Percentiles rank a stretch among this genome's conserved stretches.
Conservation (phyloP, 2,329 filamentous ascomycete genomes). For the Sporothrix dimorphospora region DNA sequence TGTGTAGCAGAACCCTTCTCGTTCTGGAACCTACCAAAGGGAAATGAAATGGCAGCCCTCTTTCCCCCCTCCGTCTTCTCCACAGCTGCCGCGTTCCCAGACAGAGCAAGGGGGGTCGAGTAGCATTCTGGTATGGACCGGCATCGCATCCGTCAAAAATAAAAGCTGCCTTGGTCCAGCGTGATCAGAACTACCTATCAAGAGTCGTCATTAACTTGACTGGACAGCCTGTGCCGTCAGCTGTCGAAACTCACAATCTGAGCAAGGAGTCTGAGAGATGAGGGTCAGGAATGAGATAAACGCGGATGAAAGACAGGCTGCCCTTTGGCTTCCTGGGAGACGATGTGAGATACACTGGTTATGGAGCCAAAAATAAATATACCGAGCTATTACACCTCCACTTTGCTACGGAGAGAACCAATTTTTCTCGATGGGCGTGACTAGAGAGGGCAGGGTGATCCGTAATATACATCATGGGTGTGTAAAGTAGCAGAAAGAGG, state of each 20-base stretch:
- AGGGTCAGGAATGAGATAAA: background rate
- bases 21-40: slow-evolving; percentile 19
- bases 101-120: background rate
- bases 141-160: background rate
- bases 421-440: background rate
- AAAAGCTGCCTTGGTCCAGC: background rate
- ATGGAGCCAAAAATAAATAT: slow-evolving; percentile 8
- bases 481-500: background rate
- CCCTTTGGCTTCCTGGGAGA: too few species aligned
- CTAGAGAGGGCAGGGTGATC: background rate
- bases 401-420: background rate
- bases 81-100: background rate
- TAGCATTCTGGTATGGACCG: background rate
- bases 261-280: background rate
- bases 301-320: too few species aligned
- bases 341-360: background rate
- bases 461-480: background rate
- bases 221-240: background rate
- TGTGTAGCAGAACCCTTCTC: slow-evolving; percentile 1
- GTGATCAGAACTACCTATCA: background rate
- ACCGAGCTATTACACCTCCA: slow-evolving; percentile 13
- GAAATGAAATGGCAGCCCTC: background rate
- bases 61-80: background rate
- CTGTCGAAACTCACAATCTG: slow-evolving; percentile 15
- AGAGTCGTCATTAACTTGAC: background rate